A percentile compares a stretch with the other conserved stretches of the same genome.
These are phyloP conservation scores for Saposhnikovia divaricata DNA, from an alignment of 129 eudicot species.

Conservation along the genomic window DNA sequence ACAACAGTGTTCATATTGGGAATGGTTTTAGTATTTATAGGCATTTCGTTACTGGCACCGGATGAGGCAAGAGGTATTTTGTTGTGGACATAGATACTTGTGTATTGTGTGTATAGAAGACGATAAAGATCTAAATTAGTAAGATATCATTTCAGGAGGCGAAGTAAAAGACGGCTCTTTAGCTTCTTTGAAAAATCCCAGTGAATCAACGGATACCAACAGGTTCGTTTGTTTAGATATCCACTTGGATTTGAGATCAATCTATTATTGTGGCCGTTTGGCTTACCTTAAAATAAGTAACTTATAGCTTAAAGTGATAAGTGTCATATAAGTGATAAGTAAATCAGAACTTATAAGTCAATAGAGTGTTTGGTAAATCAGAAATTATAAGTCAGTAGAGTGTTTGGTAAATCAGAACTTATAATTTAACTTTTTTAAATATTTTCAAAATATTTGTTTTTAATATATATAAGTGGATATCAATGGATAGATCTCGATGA, in stretches of 20 bases:
- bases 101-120: slow-evolving; percentile 3
- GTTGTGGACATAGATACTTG: neutral
- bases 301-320: too few species aligned
- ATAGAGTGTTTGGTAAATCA: too few species aligned
- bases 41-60: slow-evolving; percentile 92
- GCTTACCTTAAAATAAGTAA: too few species aligned
- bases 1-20: slow-evolving; percentile 90
- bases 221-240: slow-evolving; percentile 32
- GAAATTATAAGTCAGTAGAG: too few species aligned
- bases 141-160: slow-evolving; percentile 46
- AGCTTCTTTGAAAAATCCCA: slow-evolving; percentile 35
- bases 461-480: too few species aligned
- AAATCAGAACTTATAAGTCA: too few species aligned
- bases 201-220: slow-evolving; percentile 40
- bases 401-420: too few species aligned
- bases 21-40: slow-evolving; percentile 85
- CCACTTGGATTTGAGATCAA: neutral
- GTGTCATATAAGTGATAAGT: too few species aligned
- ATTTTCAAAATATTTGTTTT: too few species aligned
- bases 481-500: too few species aligned
- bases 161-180: slow-evolving; percentile 57
- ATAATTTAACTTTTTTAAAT: too few species aligned
- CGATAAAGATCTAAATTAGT: neutral
- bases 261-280: too few species aligned
- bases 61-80: slow-evolving; percentile 80